Percentiles rank a stretch among this genome's conserved stretches.
phyloP scores from a whole-genome alignment of 352 stramenopile species.

The Pythium coloratum region DNA sequence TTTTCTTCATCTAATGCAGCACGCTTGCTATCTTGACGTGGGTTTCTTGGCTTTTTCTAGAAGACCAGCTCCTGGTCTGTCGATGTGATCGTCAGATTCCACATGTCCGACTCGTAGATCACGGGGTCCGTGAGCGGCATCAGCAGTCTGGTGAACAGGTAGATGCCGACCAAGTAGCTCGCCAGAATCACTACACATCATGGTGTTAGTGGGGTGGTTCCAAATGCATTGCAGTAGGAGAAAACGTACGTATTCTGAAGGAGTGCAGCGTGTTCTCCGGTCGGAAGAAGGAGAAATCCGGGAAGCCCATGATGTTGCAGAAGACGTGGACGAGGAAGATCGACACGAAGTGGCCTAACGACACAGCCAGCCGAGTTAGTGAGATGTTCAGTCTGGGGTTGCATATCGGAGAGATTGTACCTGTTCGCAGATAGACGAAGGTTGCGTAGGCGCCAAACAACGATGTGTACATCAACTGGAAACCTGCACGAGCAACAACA shows the following conservation, averaged over 20 bases:
- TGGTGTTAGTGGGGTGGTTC: background rate
- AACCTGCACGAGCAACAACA: slow-evolving; percentile 38
- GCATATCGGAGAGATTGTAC: slow-evolving; percentile 25
- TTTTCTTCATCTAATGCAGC: background rate
- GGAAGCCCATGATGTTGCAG: slow-evolving; percentile 96
- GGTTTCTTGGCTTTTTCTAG: background rate
- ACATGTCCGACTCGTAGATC: slow-evolving; percentile 80
- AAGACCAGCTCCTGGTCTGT: slow-evolving; percentile 25
- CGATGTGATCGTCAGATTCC: slow-evolving; percentile 67
- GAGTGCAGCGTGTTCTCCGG: slow-evolving; percentile 70
- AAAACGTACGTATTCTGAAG: slow-evolving; percentile 66
- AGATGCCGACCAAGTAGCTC: slow-evolving; percentile 83
- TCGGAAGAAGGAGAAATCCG: slow-evolving; percentile 84
- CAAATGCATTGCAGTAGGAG: background rate
- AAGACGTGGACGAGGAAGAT: slow-evolving; percentile 92
- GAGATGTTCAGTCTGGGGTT: no score
- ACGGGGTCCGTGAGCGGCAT: slow-evolving; percentile 77
- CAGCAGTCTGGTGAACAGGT: slow-evolving; percentile 69
- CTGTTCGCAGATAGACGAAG: slow-evolving; percentile 92
- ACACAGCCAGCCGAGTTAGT: background rate
- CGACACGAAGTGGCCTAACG: slow-evolving; percentile 78
- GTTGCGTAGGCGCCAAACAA: slow-evolving; percentile 95
- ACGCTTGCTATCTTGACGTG: background rate
- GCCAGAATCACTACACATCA: slow-evolving; percentile 61
- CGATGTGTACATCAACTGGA: slow-evolving; percentile 96